Conservation (phyloP, 1,139 yeast genomes). For the Candida glucosophila region DNA sequence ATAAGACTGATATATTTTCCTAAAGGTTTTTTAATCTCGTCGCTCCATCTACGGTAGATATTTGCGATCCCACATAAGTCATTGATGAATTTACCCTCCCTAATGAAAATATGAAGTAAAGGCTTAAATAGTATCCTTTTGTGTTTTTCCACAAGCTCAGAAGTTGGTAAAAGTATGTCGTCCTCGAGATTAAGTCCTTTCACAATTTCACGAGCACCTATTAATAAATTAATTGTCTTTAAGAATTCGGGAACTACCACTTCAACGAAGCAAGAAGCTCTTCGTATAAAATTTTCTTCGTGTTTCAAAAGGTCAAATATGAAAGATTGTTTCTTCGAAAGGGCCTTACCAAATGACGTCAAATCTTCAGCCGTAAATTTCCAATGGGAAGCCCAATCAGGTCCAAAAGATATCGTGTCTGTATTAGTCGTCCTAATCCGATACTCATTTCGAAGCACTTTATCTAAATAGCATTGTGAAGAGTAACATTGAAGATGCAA, state of each 20-base stretch:
- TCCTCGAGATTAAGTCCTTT: conserved; percentile 43
- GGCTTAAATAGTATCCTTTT: conserved; percentile 50
- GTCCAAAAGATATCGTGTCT: conserved; percentile 30
- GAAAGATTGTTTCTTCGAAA: conserved; percentile 63
- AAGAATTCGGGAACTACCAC: conserved; percentile 36
- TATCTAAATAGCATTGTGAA: conserved; percentile 28
- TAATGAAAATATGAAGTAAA: conserved; percentile 24
- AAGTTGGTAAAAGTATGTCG: conserved; percentile 54
- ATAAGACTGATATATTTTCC: conserved; percentile 48
- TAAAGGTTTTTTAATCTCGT: conserved; percentile 46
- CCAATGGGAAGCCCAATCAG: conserved; percentile 78
- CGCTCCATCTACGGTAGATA: conserved; percentile 60
- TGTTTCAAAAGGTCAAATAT: conserved; percentile 69
- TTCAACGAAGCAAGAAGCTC: conserved; percentile 59
- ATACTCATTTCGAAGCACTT: conserved; percentile 27
- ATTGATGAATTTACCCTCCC: conserved; percentile 60
- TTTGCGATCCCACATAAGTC: conserved; percentile 47
- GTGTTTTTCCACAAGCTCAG: conserved; percentile 55
- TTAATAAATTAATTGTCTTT: conserved; percentile 40
- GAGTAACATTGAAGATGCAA: conserved; percentile 27
- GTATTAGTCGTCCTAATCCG: conserved; percentile 26
- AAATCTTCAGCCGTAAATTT: conserved; percentile 51
- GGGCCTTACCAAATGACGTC: conserved; percentile 42
- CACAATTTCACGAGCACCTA: conserved; percentile 20
- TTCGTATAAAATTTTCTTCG: conserved; percentile 67